Conservation (phyloP, 164 flowering plant species). For the Pachysandra terminalis region DNA sequence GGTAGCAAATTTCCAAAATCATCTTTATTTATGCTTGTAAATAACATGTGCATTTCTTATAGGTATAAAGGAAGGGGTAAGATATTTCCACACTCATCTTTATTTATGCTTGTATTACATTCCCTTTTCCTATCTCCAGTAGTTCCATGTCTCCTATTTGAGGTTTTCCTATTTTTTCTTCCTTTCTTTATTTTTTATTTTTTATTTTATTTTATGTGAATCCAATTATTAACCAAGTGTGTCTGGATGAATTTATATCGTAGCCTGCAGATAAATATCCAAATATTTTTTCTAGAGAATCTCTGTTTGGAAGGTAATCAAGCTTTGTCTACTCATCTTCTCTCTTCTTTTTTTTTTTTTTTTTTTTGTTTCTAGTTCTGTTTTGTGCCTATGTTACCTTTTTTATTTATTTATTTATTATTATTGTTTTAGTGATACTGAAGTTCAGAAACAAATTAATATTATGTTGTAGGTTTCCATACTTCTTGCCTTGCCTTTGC, state of each 20-base stretch:
- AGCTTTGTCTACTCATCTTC: not conserved
- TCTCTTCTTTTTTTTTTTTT: not conserved
- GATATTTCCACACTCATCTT: too few relatives aligned
- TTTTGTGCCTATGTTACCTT: too few relatives aligned
- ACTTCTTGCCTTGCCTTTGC: slow-evolving; percentile 56
- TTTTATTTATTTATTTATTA: too few relatives aligned
- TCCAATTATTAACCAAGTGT: not conserved
- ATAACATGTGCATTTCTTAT: too few relatives aligned
- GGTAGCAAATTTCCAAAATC: too few relatives aligned
- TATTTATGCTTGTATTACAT: not conserved
- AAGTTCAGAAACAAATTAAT: not conserved
- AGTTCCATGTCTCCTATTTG: too few relatives aligned
- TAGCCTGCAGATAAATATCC: slow-evolving; percentile 73
- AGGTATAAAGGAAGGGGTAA: too few relatives aligned
- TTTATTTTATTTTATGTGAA: too few relatives aligned
- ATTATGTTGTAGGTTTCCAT: slow-evolving; percentile 53
- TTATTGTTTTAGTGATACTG: not conserved
- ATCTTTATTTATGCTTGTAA: too few relatives aligned
- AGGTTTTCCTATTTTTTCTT: too few relatives aligned
- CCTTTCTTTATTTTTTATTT: too few relatives aligned
- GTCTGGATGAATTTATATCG: slow-evolving; percentile 4
- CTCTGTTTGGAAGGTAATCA: slow-evolving; percentile 51
- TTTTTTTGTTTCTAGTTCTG: too few relatives aligned
- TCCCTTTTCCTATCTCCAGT: not conserved
- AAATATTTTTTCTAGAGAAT: slow-evolving; percentile 34